Base-by-base conservation (phyloP, 345 rosid species). In the Eucalyptus dawsonii region DNA sequence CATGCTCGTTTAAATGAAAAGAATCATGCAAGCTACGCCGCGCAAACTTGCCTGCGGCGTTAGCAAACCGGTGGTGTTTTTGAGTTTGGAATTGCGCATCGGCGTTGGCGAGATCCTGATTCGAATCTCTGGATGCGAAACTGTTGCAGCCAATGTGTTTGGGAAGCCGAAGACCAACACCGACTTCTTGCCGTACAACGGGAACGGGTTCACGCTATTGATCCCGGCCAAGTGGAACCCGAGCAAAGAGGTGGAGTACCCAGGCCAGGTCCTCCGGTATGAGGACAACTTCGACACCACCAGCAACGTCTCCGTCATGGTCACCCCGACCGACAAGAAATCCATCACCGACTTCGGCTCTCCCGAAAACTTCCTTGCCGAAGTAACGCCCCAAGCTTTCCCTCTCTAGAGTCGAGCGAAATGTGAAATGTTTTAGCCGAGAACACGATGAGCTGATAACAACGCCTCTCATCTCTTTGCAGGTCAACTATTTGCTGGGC, bases 181-280 rank as follows among this genome's bases (percentile, higher is more conserved):
- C 11, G 99, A 97, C 15, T 97, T 94, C 95, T 3, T 92, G 90
- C 91, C 97, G 3, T 96, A 93, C 91, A 91, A n/a, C 47, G 99
- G 98, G 56, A 91, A 95, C 50, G 97, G 99, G 50, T 97, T 97
- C 94, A 95, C 92, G 93, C 56, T 97, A 21, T 90, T 88, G n/a
- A 87, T 97, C 50, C 99, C 99, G 45, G 12, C 99, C 54, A 97
- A 97, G 92, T 96, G 99, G 99, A 97, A 95, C 92, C 99, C 97
- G n/a, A 97, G 98, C 95, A 96, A 95, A 88, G 99, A 97, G 93
- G 88, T 86, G 45, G 99, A 97, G 92, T 97, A 34, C 94, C 98
- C 99, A 3, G 99, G 99, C 80, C 98, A 97, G 92, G 97, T 98
- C 51, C 94, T 97, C 5, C 93, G 99, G 86, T 97, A 88, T 17